Percentiles rank a stretch among this genome's conserved stretches.
Conservation (phyloP, 2,329 filamentous ascomycete species). For the Beauveria brongniartii region DNA sequence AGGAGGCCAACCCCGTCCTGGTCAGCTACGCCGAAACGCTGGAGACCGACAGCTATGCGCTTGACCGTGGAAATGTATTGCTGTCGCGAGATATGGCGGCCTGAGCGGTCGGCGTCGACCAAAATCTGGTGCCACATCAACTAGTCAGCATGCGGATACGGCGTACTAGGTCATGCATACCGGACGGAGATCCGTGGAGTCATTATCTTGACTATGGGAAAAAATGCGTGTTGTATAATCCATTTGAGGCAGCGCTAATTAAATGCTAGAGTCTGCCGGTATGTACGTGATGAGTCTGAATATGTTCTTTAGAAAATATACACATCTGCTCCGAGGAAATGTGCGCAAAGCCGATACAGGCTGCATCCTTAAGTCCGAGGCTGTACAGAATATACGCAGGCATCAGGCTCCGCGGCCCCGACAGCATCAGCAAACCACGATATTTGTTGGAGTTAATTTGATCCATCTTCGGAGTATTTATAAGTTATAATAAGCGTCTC, state of each 20-base stretch:
- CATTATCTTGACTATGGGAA: neutral
- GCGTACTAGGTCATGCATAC: neutral
- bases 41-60: constrained; percentile 1
- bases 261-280: no score
- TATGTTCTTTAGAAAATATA: no score
- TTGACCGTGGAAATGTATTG: neutral
- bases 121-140: neutral
- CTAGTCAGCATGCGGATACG: neutral
- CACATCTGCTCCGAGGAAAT: no score
- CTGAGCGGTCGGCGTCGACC: neutral
- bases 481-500: neutral
- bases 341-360: neutral
- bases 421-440: no score
- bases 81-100: neutral
- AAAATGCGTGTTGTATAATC: neutral
- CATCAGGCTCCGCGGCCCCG: no score
- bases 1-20: constrained; percentile 6
- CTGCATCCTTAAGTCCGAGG: neutral
- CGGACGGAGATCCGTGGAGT: neutral
- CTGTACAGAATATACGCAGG: neutral
- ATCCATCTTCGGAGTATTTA: no score
- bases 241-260: neutral
- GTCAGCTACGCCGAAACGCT: neutral
- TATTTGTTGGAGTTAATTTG: no score
- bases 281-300: no score